Base-by-base conservation (phyloP, 2,329 filamentous ascomycete species). In the Aureobasidium melanogenum region DNA sequence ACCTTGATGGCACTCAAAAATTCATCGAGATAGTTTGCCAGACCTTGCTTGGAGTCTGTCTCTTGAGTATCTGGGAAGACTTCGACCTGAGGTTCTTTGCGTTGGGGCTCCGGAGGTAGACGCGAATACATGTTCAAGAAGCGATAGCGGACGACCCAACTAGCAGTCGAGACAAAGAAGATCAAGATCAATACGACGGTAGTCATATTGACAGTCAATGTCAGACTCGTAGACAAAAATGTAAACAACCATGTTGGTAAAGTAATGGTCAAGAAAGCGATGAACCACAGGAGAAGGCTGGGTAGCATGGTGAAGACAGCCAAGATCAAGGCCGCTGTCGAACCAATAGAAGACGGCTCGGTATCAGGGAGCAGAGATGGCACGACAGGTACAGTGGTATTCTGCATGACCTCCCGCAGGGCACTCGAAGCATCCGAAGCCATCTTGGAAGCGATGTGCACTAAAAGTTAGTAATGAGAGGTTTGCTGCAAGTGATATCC, bases 1-100 rank as follows among this genome's bases (percentile, higher is more conserved):
- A 99, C 94, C 75, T 97, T 99, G 78, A 99, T 99, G 32, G 95
- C 94, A 71, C 92, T 97, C 24, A 99, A 79, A 68, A 99, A 99
- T 73, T 99, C 95, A 74, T 99, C 94, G 28, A 99, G 81, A 68
- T 99, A 99, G 72, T 92, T 99, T n/a, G 91, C 86, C 47, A 99
- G 79, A 0, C 93, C 94, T 0, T 91, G 87, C 74, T 99, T 99
- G 32, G 86, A 86, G 64, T 92, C 91, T 54, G 88, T 88, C 67
- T 96, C 93, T 69, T 96, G 90, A 3, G 88, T 87, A 69, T 97
- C 93, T 4, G 94, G 92, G 71, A 97, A 97, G 14, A 99, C 80
- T 69, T 97, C 95, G 71, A 99, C 84, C 67, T 96, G 89, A 0
- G 94, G 91, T 75, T 97, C 93, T 75, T 97, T 96, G 66, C 94